These are phyloP conservation scores for Beauveria medogensis DNA, from an alignment of 2,329 filamentous ascomycete genomes.

Conservation along the genomic window DNA sequence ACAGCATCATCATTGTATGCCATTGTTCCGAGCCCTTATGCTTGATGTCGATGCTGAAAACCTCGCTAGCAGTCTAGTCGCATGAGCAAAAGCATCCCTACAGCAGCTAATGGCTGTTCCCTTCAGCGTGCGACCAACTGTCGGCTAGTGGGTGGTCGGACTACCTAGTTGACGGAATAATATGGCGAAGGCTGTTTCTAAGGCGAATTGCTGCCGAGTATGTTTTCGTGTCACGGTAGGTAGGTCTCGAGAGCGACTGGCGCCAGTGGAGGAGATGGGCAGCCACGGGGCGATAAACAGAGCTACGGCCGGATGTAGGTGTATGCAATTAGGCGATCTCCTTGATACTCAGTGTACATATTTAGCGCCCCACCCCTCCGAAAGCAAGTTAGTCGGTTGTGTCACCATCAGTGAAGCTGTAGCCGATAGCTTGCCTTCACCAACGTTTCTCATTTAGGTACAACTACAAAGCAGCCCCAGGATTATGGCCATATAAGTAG, in stretches of 20 bases:
- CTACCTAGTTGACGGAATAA: not conserved
- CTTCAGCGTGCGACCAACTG: not conserved
- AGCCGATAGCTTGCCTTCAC: too few relatives aligned
- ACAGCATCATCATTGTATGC: conserved; percentile 95
- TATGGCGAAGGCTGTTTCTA: not conserved
- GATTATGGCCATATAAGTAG: too few relatives aligned
- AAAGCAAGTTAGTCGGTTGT: too few relatives aligned
- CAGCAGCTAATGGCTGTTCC: not conserved
- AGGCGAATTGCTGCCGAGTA: not conserved
- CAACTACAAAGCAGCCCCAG: too few relatives aligned
- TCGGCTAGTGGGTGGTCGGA: not conserved
- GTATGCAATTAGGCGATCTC: conserved; percentile 10
- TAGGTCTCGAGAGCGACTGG: not conserved
- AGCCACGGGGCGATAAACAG: not conserved
- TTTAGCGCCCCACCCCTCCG: not conserved
- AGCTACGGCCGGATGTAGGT: not conserved
- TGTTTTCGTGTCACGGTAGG: not conserved
- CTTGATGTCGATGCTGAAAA: conserved; percentile 14
- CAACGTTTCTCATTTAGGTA: too few relatives aligned
- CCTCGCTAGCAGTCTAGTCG: not conserved
- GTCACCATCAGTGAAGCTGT: too few relatives aligned
- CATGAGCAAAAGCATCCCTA: not conserved
- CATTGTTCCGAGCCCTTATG: conserved; percentile 45
- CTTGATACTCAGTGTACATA: not conserved
- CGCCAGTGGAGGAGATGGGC: not conserved